A percentile compares a stretch with the other conserved stretches of the same genome.
These are phyloP conservation scores for Cucurbita maxima DNA, from an alignment of 306 rosid species.

Conservation along the genomic window DNA sequence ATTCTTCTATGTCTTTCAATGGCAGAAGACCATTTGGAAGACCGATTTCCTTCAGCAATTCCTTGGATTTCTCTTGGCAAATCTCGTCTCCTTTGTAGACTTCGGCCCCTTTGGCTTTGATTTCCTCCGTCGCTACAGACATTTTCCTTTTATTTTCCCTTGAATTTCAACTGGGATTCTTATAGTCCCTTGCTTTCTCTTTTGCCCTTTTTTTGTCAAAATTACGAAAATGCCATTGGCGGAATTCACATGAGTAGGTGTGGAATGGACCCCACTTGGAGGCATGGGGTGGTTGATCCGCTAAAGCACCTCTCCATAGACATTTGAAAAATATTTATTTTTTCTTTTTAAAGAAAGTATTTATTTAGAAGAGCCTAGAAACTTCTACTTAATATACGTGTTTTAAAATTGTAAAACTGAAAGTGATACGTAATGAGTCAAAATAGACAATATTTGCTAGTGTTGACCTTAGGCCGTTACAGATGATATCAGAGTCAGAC, in stretches of 20 bases:
- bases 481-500: no score
- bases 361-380: no score
- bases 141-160: slow-evolving; percentile 8
- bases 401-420: no score
- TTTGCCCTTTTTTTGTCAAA: slow-evolving; percentile 17
- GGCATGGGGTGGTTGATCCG: background rate
- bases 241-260: background rate
- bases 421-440: no score
- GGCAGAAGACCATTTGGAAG: slow-evolving; percentile 76
- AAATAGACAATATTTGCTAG: no score
- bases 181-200: slow-evolving; percentile 18
- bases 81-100: slow-evolving; percentile 50
- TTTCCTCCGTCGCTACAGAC: slow-evolving; percentile 40
- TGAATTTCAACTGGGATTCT: background rate
- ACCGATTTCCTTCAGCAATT: slow-evolving; percentile 34
- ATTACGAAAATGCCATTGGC: background rate
- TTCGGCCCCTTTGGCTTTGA: slow-evolving; percentile 39
- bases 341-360: no score
- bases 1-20: slow-evolving; percentile 54
- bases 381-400: no score
- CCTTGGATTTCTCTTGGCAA: slow-evolving; percentile 46
- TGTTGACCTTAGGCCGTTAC: no score
- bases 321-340: no score
- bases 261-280: background rate
- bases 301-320: background rate